Evolutionary conservation across 2,329 filamentous ascomycete species (phyloP).

Genomic region (Ophiostoma ulmi): DNA sequence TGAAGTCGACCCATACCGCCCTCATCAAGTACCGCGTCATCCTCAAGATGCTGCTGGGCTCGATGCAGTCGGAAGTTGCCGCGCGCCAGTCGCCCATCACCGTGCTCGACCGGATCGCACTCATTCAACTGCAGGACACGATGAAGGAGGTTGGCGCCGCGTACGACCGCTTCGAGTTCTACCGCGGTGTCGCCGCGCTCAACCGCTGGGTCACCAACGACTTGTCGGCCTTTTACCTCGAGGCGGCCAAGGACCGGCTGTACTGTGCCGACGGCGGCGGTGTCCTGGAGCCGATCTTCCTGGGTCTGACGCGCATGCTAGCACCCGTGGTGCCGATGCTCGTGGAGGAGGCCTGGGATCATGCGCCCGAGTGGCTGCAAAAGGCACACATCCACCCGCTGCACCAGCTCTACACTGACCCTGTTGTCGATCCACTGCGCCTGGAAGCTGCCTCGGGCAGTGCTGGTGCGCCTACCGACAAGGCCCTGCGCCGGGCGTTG

Average conservation of each 20-base stretch:
- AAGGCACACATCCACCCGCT: conserved; percentile 40
- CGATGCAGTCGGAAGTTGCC: conserved; percentile 49
- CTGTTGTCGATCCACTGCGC: conserved; percentile 34
- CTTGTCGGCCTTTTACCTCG: conserved; percentile 89
- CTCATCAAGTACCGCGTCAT: conserved; percentile 85
- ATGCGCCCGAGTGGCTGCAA: conserved; percentile 62
- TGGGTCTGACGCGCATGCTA: conserved; percentile 70
- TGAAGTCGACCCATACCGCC: conserved; percentile 69
- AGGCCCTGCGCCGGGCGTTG: conserved; percentile 33
- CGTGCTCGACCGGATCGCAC: conserved; percentile 65
- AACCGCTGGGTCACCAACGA: conserved; percentile 79
- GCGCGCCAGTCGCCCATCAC: conserved; percentile 49
- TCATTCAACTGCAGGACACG: conserved; percentile 65
- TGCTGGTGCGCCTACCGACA: conserved; percentile 31
- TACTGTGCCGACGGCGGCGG: conserved; percentile 75
- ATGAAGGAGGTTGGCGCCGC: conserved; percentile 60
- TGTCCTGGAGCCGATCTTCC: conserved; percentile 60
- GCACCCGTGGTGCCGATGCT: conserved; percentile 75
- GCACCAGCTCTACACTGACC: conserved; percentile 44
- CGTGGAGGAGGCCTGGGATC: conserved; percentile 82
- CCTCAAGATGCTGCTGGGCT: conserved; percentile 84
- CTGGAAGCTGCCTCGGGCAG: background rate
- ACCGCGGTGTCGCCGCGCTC: conserved; percentile 66
- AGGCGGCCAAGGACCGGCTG: conserved; percentile 83
- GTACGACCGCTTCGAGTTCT: conserved; percentile 72